Percentiles rank a stretch among this genome's conserved stretches.
Evolutionary conservation across 495 filamentous ascomycete genomes (phyloP).

Genomic region (Penicillium egyptiacum): DNA sequence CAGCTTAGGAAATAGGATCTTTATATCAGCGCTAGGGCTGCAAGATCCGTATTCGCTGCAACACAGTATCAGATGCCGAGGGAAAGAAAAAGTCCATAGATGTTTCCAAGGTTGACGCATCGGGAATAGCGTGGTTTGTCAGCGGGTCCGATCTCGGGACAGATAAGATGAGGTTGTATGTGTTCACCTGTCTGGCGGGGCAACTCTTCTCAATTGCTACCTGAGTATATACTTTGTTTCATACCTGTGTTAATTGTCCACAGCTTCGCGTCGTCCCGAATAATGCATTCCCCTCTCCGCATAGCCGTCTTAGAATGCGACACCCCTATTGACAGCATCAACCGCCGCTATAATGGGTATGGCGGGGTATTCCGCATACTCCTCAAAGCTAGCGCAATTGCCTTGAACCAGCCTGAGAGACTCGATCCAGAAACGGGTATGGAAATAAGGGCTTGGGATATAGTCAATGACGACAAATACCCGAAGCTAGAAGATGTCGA

Average conservation of each 20-base stretch:
- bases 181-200: too few relatives aligned
- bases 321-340: constrained; percentile 57
- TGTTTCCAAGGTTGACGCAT: not conserved
- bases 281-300: constrained; percentile 59
- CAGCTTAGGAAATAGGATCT: not conserved
- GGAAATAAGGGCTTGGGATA: constrained; percentile 63
- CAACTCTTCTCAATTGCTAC: too few relatives aligned
- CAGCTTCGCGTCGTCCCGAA: constrained; percentile 1
- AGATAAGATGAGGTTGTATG: not conserved
- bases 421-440: constrained; percentile 49
- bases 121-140: not conserved
- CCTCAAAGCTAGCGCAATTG: constrained; percentile 52
- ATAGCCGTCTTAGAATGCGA: constrained; percentile 86
- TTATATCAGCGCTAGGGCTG: not conserved
- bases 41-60: not conserved
- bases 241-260: not conserved
- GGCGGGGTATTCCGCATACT: constrained; percentile 68
- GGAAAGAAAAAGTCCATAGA: not conserved
- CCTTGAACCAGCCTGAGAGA: constrained; percentile 29
- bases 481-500: constrained; percentile 73
- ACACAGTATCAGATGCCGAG: not conserved
- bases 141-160: not conserved
- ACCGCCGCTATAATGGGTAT: constrained; percentile 69
- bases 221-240: not conserved
- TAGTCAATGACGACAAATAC: constrained; percentile 60